Evolutionary conservation across 768 basidiomycete genomes (phyloP).

Genomic region (Dioszegia crocea): DNA sequence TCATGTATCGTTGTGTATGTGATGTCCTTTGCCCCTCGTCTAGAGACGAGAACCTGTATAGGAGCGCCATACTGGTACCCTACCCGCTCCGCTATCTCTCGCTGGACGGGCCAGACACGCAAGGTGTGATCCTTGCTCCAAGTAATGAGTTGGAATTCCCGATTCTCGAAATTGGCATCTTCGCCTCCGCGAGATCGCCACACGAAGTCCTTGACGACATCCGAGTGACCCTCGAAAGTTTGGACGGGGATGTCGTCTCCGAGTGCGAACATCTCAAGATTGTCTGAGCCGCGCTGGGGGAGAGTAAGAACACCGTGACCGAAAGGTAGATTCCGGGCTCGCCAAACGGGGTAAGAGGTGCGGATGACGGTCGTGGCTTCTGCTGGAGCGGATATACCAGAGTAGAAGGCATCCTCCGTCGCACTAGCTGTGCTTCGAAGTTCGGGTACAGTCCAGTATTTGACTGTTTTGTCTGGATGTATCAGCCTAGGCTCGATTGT

Average conservation of each 20-base stretch:
- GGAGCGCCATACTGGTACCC: conserved; percentile 49
- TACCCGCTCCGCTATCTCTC: conserved; percentile 53
- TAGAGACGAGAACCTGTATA: conserved; percentile 48
- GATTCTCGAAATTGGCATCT: conserved; percentile 56
- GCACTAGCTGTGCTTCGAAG: conserved; percentile 19
- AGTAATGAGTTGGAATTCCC: conserved; percentile 63
- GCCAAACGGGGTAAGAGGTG: conserved; percentile 88
- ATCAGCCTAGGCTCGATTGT: too few species aligned
- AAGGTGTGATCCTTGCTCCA: conserved; percentile 89
- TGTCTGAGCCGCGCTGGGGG: conserved; percentile 79
- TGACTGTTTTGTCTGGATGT: conserved; percentile 73
- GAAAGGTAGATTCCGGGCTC: conserved; percentile 87
- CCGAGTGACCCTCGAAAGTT: conserved; percentile 78
- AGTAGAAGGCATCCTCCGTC: conserved; percentile 15
- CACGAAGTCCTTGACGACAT: conserved; percentile 96
- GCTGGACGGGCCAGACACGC: conserved; percentile 81
- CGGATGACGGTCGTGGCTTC: conserved; percentile 51
- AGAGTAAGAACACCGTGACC: conserved; percentile 80
- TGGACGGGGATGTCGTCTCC: conserved; percentile 55
- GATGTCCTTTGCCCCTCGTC: conserved; percentile 47
- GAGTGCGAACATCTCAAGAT: conserved; percentile 74
- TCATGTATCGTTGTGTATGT: conserved; percentile 41
- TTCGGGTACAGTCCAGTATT: conserved; percentile 66
- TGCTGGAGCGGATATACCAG: conserved; percentile 30
- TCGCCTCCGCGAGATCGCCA: conserved; percentile 66